These are phyloP conservation scores for Metschnikowia noctiluminum DNA, from an alignment of 805 yeast species.

Conservation along the genomic window DNA sequence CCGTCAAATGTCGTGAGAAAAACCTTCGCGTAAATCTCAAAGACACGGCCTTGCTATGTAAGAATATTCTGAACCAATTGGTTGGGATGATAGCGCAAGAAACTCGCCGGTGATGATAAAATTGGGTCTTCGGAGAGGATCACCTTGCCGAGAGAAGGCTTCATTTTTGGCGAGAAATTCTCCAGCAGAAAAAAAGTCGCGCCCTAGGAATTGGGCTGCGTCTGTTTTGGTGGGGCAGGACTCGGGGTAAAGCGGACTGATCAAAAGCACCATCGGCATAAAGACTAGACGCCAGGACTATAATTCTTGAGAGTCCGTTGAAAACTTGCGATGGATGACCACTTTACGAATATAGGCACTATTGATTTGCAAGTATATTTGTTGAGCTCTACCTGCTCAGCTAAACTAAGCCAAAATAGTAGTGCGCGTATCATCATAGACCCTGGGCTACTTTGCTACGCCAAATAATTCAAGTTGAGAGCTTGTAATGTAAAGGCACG, in stretches of 20 bases:
- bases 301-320: background rate
- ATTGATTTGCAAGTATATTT: background rate
- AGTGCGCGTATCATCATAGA: background rate
- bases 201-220: background rate
- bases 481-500: too few species aligned
- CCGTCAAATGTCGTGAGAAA: background rate
- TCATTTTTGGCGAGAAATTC: slow-evolving; percentile 5
- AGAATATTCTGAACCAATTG: background rate
- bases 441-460: background rate
- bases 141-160: background rate
- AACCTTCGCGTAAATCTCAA: background rate
- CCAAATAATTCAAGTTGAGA: background rate
- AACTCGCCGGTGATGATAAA: background rate
- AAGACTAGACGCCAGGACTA: background rate
- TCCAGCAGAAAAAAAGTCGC: slow-evolving; percentile 3
- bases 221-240: background rate
- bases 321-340: background rate
- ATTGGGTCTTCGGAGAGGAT: background rate
- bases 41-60: background rate
- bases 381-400: background rate
- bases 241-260: background rate
- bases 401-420: background rate
- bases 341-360: background rate
- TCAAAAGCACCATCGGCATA: background rate
- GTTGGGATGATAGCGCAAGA: background rate